Conservation (phyloP, 1,284 basidiomycete species). For the Sporisorium iseilematis-ciliati region DNA sequence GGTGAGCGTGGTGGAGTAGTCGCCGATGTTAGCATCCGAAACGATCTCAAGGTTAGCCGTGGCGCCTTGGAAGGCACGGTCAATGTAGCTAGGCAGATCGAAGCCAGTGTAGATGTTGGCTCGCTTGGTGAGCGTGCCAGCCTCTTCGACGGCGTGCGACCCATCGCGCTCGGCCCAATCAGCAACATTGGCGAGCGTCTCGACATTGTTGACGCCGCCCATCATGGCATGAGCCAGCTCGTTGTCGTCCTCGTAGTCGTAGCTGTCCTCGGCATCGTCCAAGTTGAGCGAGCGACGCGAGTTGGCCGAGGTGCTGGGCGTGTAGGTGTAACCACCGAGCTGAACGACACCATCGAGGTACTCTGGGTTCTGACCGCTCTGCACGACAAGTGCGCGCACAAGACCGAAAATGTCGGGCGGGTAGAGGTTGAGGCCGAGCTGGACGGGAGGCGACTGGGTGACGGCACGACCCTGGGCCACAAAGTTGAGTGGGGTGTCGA, state of each 20-base stretch:
- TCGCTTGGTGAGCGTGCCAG: constrained; percentile 72
- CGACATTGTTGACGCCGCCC: constrained; percentile 66
- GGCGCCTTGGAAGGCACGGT: constrained; percentile 77
- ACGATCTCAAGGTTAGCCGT: constrained; percentile 77
- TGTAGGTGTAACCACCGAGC: constrained; percentile 79
- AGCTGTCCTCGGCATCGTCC: constrained; percentile 25
- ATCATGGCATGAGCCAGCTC: constrained; percentile 54
- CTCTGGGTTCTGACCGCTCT: constrained; percentile 76
- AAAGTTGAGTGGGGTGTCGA: constrained; percentile 76
- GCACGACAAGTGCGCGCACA: constrained; percentile 77
- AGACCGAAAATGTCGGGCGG: constrained; percentile 80
- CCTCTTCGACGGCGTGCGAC: constrained; percentile 28
- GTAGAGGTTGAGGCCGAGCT: constrained; percentile 79
- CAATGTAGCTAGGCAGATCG: constrained; percentile 77
- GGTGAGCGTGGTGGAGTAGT: constrained; percentile 77
- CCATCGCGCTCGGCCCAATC: constrained; percentile 51
- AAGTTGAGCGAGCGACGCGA: constrained; percentile 38
- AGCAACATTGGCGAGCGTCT: constrained; percentile 62
- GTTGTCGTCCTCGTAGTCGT: constrained; percentile 55
- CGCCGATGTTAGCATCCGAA: constrained; percentile 76
- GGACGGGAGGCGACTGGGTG: constrained; percentile 76
- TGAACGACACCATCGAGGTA: constrained; percentile 79
- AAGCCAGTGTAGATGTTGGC: constrained; percentile 74
- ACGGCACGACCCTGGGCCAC: constrained; percentile 74
- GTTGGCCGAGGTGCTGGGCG: constrained; percentile 69